Evolutionary conservation across 164 flowering plant genomes (phyloP), one percentile per base, ranked within the genome.

Genomic region (Cinnamomum chago): DNA sequence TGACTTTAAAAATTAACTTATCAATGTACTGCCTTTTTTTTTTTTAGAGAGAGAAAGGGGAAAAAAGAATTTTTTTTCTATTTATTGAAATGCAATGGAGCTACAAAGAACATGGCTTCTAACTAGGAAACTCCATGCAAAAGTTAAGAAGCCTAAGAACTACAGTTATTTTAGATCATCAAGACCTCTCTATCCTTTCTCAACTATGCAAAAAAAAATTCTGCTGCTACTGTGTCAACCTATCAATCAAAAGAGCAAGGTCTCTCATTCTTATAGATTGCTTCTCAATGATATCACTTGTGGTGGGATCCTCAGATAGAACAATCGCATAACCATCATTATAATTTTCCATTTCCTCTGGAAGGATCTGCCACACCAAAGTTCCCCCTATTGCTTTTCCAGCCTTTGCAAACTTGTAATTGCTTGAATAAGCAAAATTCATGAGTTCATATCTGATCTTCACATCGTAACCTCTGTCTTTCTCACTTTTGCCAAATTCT

Each of bases 241-340:
- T 40, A 40, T 0, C 47, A 40, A 40, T 40, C 47, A 40, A 40
- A 17, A n/a, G 71, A 28, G 70, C 47, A 5, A 82, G 78, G 50
- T 74, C 64, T 18, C 67, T 50, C 80, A 82, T 79, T n/a, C 60
- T 66, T 0, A 72, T 70, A 27, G 84, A 79, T 33, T 79, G 80
- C 12, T 62, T 18, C 14, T 72, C 2, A 40, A 82, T 79, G 24
- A 82, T 30, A 3, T 69, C 24, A 20, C 11, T 25, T 18, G 81
- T 82, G 22, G 75, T 72, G 2, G 77, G 71, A 64, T 72, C 50
- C 28, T 75, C 79, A 23, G 84, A 73, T 17, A 82, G 55, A 62
- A 82, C 69, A 3, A 82, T 79, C 74, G 73, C 82, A 70, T 79
- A 82, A 17, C 81, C 81, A 79, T 82, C 84, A 30, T 72, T 50